Evolutionary conservation across 768 basidiomycete genomes (phyloP), one percentile per base, ranked within the genome.

Genomic region (Pleurotus cornucopiae): DNA sequence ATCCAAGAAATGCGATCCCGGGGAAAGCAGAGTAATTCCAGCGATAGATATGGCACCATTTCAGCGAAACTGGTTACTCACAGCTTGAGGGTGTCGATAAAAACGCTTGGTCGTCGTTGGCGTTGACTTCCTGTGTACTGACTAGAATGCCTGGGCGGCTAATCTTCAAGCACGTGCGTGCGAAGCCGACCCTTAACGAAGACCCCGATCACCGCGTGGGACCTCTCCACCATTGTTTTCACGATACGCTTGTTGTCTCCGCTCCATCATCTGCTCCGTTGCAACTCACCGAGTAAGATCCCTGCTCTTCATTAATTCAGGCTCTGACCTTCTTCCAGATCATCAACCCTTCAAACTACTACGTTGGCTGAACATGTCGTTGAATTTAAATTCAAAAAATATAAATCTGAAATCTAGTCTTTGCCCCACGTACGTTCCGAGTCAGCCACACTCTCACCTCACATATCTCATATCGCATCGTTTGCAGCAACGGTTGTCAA

Each of bases 341-440:
- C n/a, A 46, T 39, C 34, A 12, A 45, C 23, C 48, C 43, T 11
- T n/a, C 46, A 34, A 26, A 47, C 25, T 73, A 79, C 72, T 86
- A 91, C 89, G 84, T 91, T 90, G 90, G 91, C 87, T 88, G 71
- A 73, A 66, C 76, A 91, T 91, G 89, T 89, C 87, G 78, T 79
- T 84, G 76, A 74, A 76, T 66, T 80, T 77, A 56, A 83, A 83
- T 76, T 82, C 83, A 65, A 91, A 84, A 87, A 74, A 78, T 72
- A 75, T 76, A 67, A 85, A 87, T 78, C 80, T 78, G 65, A 81
- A 83, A 82, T 94, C 82, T 93, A 94, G 89, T 94, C 85, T 88
- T 84, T 80, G 90, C 91, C 91, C 91, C 91, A 80, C 89, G 91
- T 94, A 81, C 53, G 85, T 75, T 40, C 53, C 30, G 30, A 34